A percentile compares a stretch with the other conserved stretches of the same genome.
Conservation (phyloP, 768 basidiomycete species). For the Paxillus involutus region DNA sequence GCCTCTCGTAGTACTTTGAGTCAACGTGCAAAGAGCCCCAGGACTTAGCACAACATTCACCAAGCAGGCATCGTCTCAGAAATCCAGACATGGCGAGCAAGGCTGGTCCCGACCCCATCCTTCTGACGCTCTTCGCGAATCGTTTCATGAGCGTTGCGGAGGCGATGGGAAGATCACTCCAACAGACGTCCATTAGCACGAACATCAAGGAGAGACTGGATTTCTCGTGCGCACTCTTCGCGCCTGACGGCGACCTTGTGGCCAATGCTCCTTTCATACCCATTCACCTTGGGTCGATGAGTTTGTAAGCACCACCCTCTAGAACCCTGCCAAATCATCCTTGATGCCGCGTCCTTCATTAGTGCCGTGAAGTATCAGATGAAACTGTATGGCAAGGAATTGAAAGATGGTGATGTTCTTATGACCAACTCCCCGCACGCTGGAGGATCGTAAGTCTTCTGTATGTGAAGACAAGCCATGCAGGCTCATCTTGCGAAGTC, state of each 20-base stretch:
- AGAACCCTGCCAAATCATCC: not conserved
- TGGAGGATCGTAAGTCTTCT: constrained; percentile 74
- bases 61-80: not conserved
- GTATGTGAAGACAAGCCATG: constrained; percentile 1
- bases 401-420: constrained; percentile 90
- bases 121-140: constrained; percentile 90
- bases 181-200: constrained; percentile 87
- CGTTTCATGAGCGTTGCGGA: constrained; percentile 98
- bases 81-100: constrained; percentile 16
- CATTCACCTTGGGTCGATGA: constrained; percentile 87
- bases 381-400: constrained; percentile 63
- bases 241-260: constrained; percentile 91
- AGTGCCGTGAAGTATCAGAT: constrained; percentile 91
- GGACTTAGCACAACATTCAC: not conserved
- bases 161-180: constrained; percentile 89
- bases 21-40: not conserved
- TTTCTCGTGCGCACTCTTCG: constrained; percentile 93
- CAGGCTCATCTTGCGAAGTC: constrained; percentile 35
- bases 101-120: constrained; percentile 73
- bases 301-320: constrained; percentile 59
- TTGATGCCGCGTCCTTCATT: not conserved
- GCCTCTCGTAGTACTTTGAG: no score
- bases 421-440: constrained; percentile 91
- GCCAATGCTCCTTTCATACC: constrained; percentile 94
- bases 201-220: constrained; percentile 97